phyloP scores from a whole-genome alignment of 164 flowering plant genomes.

The Annona squamosa region DNA sequence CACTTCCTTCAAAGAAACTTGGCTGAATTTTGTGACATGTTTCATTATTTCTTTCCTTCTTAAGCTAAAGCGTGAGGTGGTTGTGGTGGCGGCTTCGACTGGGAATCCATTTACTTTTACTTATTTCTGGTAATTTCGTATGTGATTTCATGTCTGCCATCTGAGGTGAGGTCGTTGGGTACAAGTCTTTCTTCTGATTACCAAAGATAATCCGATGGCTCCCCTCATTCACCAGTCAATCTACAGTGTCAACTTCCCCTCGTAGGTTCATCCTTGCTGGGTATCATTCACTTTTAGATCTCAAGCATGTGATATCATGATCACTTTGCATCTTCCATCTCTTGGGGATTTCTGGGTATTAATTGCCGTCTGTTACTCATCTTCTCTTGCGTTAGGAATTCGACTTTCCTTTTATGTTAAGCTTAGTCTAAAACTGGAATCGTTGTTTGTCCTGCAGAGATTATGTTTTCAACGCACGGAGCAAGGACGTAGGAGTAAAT shows the following conservation, averaged over 20 bases:
- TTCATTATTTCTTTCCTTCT: neutral
- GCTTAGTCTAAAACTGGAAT: neutral
- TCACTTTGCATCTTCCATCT: too few relatives aligned
- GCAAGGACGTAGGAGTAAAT: slow-evolving; percentile 54
- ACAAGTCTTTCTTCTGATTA: too few relatives aligned
- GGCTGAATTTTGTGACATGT: neutral
- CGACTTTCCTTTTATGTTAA: neutral
- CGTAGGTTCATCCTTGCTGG: neutral
- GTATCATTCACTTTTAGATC: neutral
- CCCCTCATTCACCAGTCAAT: neutral
- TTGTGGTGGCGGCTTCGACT: neutral
- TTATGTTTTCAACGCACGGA: slow-evolving; percentile 53
- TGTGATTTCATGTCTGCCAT: neutral
- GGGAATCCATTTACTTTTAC: neutral
- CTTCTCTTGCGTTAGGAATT: neutral
- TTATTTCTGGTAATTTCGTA: neutral
- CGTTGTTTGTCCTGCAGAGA: slow-evolving; percentile 46
- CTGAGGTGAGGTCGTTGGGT: neutral
- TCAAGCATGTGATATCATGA: neutral
- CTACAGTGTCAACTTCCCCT: neutral
- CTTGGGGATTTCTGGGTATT: neutral
- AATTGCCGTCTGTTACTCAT: neutral
- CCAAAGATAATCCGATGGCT: neutral
- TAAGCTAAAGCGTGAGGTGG: neutral
- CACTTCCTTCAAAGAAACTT: neutral